These are phyloP conservation scores for Salvia rosmarinus DNA, from an alignment of 257 asterid genomes.

Conservation along the genomic window DNA sequence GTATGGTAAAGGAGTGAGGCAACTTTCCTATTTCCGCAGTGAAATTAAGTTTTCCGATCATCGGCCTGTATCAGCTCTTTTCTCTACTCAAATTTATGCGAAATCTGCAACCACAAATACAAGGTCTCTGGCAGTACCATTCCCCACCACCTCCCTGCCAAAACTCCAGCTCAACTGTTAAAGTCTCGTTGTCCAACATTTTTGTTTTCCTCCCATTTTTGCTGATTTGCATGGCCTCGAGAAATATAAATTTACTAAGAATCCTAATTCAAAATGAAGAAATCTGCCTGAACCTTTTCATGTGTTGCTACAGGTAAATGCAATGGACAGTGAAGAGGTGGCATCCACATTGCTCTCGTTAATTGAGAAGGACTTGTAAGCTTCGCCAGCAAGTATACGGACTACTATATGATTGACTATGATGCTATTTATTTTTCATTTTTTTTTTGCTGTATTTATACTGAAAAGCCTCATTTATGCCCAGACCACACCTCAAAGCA, in stretches of 20 bases:
- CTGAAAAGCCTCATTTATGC: conserved; percentile 17
- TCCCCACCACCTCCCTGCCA: conserved; percentile 33
- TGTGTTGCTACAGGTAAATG: conserved; percentile 45
- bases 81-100: conserved; percentile 55
- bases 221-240: conserved; percentile 6
- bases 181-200: conserved; percentile 36
- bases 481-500: conserved; percentile 5
- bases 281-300: conserved; percentile 12
- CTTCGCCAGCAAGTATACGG: conserved; percentile 41
- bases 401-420: conserved; percentile 35
- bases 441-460: conserved; percentile 31
- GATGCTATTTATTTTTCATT: conserved; percentile 17
- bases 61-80: conserved; percentile 89
- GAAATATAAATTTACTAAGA: neutral
- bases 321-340: conserved; percentile 41
- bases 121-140: conserved; percentile 38
- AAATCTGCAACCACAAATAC: conserved; percentile 44
- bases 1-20: conserved; percentile 88
- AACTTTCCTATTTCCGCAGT: conserved; percentile 82
- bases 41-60: conserved; percentile 95
- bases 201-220: neutral
- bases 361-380: conserved; percentile 48
- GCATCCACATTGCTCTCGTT: conserved; percentile 48
- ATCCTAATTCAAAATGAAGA: conserved; percentile 8
- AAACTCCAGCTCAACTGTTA: conserved; percentile 46